Conservation (phyloP, 2,329 filamentous ascomycete genomes). For the Beauveria medogensis region DNA sequence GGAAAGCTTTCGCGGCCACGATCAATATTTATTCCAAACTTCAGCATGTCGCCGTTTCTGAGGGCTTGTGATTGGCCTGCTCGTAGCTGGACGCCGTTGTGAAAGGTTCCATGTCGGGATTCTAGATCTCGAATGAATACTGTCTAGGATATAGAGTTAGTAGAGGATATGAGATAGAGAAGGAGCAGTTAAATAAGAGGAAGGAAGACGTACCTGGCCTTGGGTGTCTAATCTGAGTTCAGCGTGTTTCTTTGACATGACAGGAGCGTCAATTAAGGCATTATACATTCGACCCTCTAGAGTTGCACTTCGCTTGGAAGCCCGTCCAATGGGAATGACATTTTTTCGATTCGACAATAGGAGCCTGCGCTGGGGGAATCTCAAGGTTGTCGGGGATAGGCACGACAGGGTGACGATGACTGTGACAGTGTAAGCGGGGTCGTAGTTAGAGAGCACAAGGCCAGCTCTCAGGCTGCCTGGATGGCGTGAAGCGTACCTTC, state of each 20-base stretch:
- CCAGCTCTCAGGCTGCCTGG: background rate
- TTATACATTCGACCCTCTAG: slow-evolving; percentile 40
- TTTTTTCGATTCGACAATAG: slow-evolving; percentile 24
- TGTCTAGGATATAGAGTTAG: slow-evolving; percentile 27
- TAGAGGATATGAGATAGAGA: background rate
- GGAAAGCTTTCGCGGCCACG: slow-evolving; percentile 27
- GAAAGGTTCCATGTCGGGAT: slow-evolving; percentile 47
- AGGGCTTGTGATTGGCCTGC: slow-evolving; percentile 16
- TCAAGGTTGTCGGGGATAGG: slow-evolving; percentile 16
- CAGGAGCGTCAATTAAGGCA: slow-evolving; percentile 61
- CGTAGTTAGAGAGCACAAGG: background rate
- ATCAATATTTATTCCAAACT: slow-evolving; percentile 29
- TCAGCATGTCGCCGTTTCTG: slow-evolving; percentile 23
- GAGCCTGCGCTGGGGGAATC: slow-evolving; percentile 21
- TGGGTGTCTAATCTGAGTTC: slow-evolving; percentile 37
- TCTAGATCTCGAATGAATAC: slow-evolving; percentile 37
- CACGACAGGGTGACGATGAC: slow-evolving; percentile 24
- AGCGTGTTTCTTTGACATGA: slow-evolving; percentile 64
- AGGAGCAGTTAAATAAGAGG: background rate
- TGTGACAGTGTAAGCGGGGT: slow-evolving; percentile 14
- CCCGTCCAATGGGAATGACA: slow-evolving; percentile 32
- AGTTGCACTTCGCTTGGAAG: slow-evolving; percentile 31
- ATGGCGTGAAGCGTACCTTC: background rate
- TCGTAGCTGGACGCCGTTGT: slow-evolving; percentile 27
- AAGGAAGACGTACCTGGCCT: slow-evolving; percentile 30